Evolutionary conservation across 257 asterid species (phyloP).

Genomic region (Salvia hispanica): DNA sequence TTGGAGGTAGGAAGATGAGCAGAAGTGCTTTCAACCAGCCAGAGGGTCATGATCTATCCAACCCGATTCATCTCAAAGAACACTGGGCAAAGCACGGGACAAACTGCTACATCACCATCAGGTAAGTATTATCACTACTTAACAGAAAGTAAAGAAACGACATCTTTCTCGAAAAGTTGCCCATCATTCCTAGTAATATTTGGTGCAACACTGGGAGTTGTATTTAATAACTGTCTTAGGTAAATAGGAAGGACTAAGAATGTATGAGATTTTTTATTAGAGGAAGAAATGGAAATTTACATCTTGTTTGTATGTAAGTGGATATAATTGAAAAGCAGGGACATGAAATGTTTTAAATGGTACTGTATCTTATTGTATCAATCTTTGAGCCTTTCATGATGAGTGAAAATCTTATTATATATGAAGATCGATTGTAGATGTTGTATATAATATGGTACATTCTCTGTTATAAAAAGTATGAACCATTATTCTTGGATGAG

Average conservation of each 20-base stretch:
- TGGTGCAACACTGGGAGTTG: slow-evolving; percentile 1
- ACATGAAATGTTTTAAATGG: not conserved
- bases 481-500: no score
- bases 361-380: slow-evolving; percentile 4
- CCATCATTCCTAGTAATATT: not conserved
- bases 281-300: not conserved
- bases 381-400: not conserved
- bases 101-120: slow-evolving; percentile 94
- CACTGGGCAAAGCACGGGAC: slow-evolving; percentile 99
- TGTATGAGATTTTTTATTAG: not conserved
- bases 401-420: no score
- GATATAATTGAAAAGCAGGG: slow-evolving; percentile 15
- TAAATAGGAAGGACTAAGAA: not conserved
- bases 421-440: no score
- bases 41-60: slow-evolving; percentile 80
- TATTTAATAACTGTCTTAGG: slow-evolving; percentile 17
- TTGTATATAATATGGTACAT: no score
- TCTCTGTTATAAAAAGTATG: no score
- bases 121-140: slow-evolving; percentile 44
- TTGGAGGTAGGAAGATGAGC: slow-evolving; percentile 97
- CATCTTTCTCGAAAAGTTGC: not conserved
- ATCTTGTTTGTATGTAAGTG: slow-evolving; percentile 28
- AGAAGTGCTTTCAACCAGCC: slow-evolving; percentile 93
- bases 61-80: slow-evolving; percentile 81
- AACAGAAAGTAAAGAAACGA: not conserved